Evolutionary conservation across 2,329 filamentous ascomycete genomes (phyloP).

Genomic region (Fusarium sp.): DNA sequence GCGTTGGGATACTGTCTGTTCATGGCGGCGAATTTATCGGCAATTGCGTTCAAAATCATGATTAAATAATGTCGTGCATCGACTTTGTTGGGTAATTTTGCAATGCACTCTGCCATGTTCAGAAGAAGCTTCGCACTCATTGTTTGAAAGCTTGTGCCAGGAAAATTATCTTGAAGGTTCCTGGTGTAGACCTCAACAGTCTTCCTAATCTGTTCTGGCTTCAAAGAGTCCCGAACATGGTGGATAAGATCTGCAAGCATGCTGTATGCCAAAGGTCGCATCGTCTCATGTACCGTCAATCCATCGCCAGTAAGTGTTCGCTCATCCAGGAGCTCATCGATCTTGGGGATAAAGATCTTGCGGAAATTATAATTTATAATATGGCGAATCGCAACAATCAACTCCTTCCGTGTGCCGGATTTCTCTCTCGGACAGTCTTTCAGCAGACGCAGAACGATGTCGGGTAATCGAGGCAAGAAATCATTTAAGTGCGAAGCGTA

Average conservation of each 20-base stretch:
- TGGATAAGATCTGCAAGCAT: conserved; percentile 99
- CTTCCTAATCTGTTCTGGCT: conserved; percentile 90
- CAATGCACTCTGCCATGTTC: conserved; percentile 98
- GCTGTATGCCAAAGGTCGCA: conserved; percentile 95
- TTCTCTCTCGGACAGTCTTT: conserved; percentile 97
- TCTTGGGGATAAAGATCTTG: conserved; percentile 93
- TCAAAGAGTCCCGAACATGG: conserved; percentile 90
- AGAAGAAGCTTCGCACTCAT: conserved; percentile 98
- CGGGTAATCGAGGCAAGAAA: conserved; percentile 86
- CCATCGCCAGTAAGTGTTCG: conserved; percentile 95
- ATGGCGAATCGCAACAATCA: conserved; percentile 95
- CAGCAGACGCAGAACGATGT: conserved; percentile 89
- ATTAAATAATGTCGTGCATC: conserved; percentile 96
- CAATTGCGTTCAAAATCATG: conserved; percentile 97
- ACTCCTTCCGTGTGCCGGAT: conserved; percentile 91
- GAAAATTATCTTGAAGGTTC: conserved; percentile 94
- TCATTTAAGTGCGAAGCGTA: conserved; percentile 89
- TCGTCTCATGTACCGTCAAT: conserved; percentile 94
- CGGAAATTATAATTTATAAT: conserved; percentile 99
- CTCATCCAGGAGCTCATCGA: conserved; percentile 95
- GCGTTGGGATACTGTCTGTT: conserved; percentile 96
- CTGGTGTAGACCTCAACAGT: conserved; percentile 98
- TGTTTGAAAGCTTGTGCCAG: conserved; percentile 97
- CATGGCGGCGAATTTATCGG: conserved; percentile 98
- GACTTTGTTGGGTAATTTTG: conserved; percentile 90